Base-by-base conservation (phyloP, 805 yeast species). In the Starmera pachycereana region DNA sequence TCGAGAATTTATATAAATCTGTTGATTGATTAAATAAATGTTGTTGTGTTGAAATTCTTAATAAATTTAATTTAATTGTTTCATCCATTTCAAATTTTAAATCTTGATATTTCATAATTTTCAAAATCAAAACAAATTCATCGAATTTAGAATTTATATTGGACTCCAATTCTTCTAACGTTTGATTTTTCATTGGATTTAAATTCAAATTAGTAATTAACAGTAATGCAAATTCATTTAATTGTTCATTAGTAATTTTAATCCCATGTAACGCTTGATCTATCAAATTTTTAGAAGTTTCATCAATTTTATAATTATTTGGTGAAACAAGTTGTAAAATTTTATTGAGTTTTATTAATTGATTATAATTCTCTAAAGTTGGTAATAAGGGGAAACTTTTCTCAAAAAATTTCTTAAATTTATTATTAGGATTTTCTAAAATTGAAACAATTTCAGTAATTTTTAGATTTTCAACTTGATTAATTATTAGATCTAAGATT, bases 31-130 rank as follows among this genome's bases (percentile, higher is more conserved):
- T 25, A 14, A 36, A 53, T 10, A 46, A 18, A 30, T 50, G 50
- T 27, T 53, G 54, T 32, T 51, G 55, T 1, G 55, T 50, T 7
- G 44, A 40, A 4, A 52, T 34, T 30, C 47, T 49, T 35, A 53
- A 33, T 3, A 53, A 30, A 2, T 38, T 37, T 22, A 53, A 25
- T 6, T 44, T 25, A 1, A 48, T 32, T 1, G 44, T 46, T 36
- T 46, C 49, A 12, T 46, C 38, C 2, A 53, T n/a, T 2, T 36
- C 18, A 22, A 22, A 22, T 1, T 30, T 37, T n/a, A 45, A 37
- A 19, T 44, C n/a, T 12, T 44, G 40, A 3, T 48, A 42, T 8
- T 39, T 40, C 25, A 42, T 33, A 2, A 43, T 8, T 25, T 45
- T 40, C 29, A 49, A 19, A 1, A 53, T 41, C 11, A 33, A 38